Evolutionary conservation across 2,329 filamentous ascomycete genomes (phyloP), one percentile per base, ranked within the genome.

Genomic region (Leptodontidium sp.): DNA sequence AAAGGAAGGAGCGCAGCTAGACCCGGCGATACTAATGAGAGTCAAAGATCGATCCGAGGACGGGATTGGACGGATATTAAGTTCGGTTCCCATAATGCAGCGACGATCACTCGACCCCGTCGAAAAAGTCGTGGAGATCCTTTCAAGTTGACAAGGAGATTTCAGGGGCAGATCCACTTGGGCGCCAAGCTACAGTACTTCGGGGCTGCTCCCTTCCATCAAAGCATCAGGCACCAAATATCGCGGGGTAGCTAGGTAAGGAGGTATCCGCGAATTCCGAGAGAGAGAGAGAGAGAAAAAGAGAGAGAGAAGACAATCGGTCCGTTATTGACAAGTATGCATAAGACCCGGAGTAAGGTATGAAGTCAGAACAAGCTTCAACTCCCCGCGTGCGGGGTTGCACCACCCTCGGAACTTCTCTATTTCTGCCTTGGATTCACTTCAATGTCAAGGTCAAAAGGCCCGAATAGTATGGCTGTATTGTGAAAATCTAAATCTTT

Each of bases 291-390:
- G 50, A 32, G 50, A 32, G 21, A 21, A 1, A 21, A 1, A 29
- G 50, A 32, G 26, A 29, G 15, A 17, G 5, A 53, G 15, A 12
- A 4, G 7, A 32, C 26, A 43, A 43, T 40, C 38, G 32, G 32
- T 24, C 55, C 38, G 43, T 43, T 59, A 17, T 7, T n/a, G 24
- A 59, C 12, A 26, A 24, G 35, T 43, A 49, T 52, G n/a, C 57
- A 52, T 59, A 59, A 43, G n/a, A 7, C 43, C 12, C 43, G 45
- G 55, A 61, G 32, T 66, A 53, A 61, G 45, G 21, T 61, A 21
- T 61, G 55, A 61, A 66, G 55, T 66, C 21, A 66, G 52, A 29
- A 35, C 12, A 53, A 53, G 1, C 24, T 29, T 53, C 24, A 14
- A 35, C 52, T 32, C 29, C 52, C 26, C 29, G 29, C 52, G 26